Evolutionary conservation across 1,139 yeast species (phyloP), one percentile per base, ranked within the genome.

Genomic region (Pichia sp.): DNA sequence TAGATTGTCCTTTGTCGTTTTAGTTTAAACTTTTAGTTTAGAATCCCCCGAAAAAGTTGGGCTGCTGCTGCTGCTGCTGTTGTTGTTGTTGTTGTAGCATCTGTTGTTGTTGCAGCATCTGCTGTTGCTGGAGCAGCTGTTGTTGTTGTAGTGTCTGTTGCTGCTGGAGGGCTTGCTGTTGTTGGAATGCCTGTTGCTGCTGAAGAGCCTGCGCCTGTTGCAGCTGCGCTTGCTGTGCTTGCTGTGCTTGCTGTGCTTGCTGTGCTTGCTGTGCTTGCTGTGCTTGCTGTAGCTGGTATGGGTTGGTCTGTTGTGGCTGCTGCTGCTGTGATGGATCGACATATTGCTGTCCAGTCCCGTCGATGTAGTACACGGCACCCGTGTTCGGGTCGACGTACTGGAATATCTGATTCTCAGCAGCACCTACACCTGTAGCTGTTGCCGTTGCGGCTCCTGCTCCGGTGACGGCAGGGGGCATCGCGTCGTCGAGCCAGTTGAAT

Each of bases 351-450:
- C 85, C 84, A 54, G 75, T 78, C 0, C 70, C 67, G 61, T 82
- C 87, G 45, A 82, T 73, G 58, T 82, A 80, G 44, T 78, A 78
- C n/a, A 81, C 66, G 51, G 75, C 75, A 22, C 87, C 87, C 0
- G 85, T 80, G 13, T 74, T 65, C 6, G 86, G 86, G 59, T 82
- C 87, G 9, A 84, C 74, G 61, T 80, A 82, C 61, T 82, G 87
- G 59, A 77, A 82, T 41, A 79, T 63, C 51, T 64, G 68, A 54
- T 51, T 61, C 41, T 61, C 59, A 31, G 51, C 55, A 23, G 64
- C 56, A 25, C 28, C 28, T 25, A 25, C 28, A 25, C 28, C 28
- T 6, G 28, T 25, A 9, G 28, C 28, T 6, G 28, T 25, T 9
- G 28, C 9, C 28, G 28, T 25, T 9, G 9, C 28, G 9, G 28